Evolutionary conservation across 495 filamentous ascomycete species (phyloP), one percentile per base, ranked within the genome.

Genomic region (Durotheca rogersii): DNA sequence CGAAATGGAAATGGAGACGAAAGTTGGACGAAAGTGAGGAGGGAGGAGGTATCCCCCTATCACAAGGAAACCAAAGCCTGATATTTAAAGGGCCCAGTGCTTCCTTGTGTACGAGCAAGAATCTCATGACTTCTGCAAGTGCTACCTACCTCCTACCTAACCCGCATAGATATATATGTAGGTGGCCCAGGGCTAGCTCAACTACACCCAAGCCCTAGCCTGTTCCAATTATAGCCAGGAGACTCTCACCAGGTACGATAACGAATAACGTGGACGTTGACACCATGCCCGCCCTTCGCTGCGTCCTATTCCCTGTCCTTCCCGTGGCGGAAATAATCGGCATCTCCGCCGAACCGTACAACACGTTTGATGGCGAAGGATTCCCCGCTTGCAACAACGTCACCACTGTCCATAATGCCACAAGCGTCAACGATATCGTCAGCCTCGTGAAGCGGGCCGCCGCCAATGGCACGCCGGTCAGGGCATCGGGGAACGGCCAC

Each of bases 281-380:
- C 47, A 59, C 15, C 19, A 65, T 65, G 62, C 45, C 39, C 47
- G 53, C 46, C 59, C 47, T 46, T 20, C 27, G 36, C 32, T 34
- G 36, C 29, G 23, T 11, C 31, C 23, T 55, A 49, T 6, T 35
- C 41, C 46, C 51, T 47, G 41, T 50, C 37, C 35, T 51, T 44
- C 42, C 36, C 19, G 18, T 40, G 33, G 46, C 35, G 12, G 27
- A 32, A 10, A 32, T 36, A 18, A 12, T 45, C 12, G 19, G 21
- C n/a, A 44, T 66, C 35, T 20, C 50, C 14, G 61, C 67, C 39
- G 54, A 65, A 9, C 67, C 65, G 6, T 75, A 67, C 61, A 69
- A 76, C 50, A 76, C 73, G n/a, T 78, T 75, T 38, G 74, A 78
- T 51, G 74, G 74, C 19, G 59, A 62, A 1, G 74, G 73, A 6